Evolutionary conservation across 495 filamentous ascomycete genomes (phyloP).

Genomic region (Monascus purpureus): DNA sequence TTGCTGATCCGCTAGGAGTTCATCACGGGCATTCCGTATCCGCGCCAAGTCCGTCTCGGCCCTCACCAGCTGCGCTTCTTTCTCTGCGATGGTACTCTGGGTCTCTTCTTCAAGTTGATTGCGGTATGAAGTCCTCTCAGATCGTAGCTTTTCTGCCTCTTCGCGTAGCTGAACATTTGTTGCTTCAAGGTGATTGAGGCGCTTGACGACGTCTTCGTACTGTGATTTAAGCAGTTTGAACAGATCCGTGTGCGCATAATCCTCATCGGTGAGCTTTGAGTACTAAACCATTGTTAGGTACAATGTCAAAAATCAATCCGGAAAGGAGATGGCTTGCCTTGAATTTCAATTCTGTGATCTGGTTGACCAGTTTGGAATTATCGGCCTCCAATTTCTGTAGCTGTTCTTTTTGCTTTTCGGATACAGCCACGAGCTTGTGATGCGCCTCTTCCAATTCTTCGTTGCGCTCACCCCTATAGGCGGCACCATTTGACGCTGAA

Average conservation of each 20-base stretch:
- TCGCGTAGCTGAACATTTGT: slow-evolving; percentile 73
- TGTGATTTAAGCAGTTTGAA: slow-evolving; percentile 85
- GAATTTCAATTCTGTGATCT: slow-evolving; percentile 56
- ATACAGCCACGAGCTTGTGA: slow-evolving; percentile 57
- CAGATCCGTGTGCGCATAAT: slow-evolving; percentile 80
- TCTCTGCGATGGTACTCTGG: slow-evolving; percentile 51
- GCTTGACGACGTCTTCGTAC: slow-evolving; percentile 81
- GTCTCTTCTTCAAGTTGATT: slow-evolving; percentile 66
- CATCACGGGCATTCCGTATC: slow-evolving; percentile 69
- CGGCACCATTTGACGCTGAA: slow-evolving; percentile 41
- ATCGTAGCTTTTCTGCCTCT: slow-evolving; percentile 69
- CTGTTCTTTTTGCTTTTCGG: slow-evolving; percentile 75
- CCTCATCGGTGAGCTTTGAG: slow-evolving; percentile 72
- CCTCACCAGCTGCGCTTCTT: slow-evolving; percentile 64
- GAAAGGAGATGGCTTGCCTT: slow-evolving; percentile 28
- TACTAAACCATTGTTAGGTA: slow-evolving; percentile 21
- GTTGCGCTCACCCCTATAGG: slow-evolving; percentile 31
- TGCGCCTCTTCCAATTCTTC: slow-evolving; percentile 53
- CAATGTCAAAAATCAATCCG: background rate
- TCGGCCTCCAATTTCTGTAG: slow-evolving; percentile 62
- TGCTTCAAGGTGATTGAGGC: slow-evolving; percentile 83
- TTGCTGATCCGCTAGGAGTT: slow-evolving; percentile 64
- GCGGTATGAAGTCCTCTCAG: slow-evolving; percentile 72
- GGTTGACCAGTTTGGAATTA: slow-evolving; percentile 62
- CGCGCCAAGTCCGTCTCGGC: slow-evolving; percentile 76